Conservation (phyloP, 345 rosid genomes). For the Euphorbia lathyris region DNA sequence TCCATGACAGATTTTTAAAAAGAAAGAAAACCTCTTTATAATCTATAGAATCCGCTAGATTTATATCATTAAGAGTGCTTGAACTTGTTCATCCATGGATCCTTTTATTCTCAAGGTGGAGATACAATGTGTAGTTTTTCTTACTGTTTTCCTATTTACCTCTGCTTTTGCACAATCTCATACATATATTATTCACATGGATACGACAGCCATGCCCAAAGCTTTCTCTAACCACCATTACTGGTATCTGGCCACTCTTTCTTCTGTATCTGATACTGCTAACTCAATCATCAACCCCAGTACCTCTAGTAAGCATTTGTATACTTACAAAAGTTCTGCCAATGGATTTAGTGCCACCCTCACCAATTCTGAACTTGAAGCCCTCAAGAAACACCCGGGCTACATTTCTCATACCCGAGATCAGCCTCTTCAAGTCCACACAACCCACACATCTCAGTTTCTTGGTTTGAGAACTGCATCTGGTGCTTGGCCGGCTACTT, state of each 20-base stretch:
- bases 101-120: constrained; percentile 1
- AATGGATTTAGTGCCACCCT: constrained; percentile 28
- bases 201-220: constrained; percentile 30
- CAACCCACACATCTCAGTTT: constrained; percentile 35
- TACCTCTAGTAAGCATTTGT: constrained; percentile 16
- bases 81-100: constrained; percentile 23
- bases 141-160: constrained; percentile 11
- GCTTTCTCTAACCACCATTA: constrained; percentile 30
- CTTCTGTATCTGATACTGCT: constrained; percentile 18
- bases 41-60: not conserved
- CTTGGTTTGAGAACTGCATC: constrained; percentile 28
- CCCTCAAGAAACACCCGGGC: constrained; percentile 13
- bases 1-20: not conserved
- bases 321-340: constrained; percentile 19
- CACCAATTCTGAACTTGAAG: constrained; percentile 22
- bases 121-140: constrained; percentile 1
- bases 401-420: constrained; percentile 24
- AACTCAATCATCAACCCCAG: not conserved
- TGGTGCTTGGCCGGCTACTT: constrained; percentile 29
- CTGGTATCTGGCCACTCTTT: constrained; percentile 34
- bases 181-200: constrained; percentile 34
- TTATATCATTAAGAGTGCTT: not conserved
- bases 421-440: constrained; percentile 18
- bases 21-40: not conserved
- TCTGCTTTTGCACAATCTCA: constrained; percentile 1